Conservation (phyloP, 2,329 filamentous ascomycete genomes). For the Fusarium sp. region DNA sequence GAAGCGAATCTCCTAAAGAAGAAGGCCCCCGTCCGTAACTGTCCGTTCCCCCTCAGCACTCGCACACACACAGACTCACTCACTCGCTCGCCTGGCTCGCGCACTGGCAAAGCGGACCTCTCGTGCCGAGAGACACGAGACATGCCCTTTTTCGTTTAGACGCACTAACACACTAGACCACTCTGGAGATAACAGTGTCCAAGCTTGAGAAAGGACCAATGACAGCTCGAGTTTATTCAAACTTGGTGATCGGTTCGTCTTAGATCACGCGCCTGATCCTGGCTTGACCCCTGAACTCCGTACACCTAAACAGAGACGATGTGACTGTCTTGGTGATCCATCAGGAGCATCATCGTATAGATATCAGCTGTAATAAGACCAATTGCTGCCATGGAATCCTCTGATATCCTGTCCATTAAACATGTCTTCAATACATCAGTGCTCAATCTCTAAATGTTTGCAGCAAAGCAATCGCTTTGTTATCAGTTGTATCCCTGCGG, state of each 20-base stretch:
- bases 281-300: constrained; percentile 15
- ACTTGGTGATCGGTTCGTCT: constrained; percentile 16
- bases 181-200: constrained; percentile 16
- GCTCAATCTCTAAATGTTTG: background rate
- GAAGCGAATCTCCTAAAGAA: constrained; percentile 1
- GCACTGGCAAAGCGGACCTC: constrained; percentile 13
- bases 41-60: background rate
- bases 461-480: background rate
- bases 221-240: background rate
- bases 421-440: background rate
- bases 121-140: constrained; percentile 24
- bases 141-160: constrained; percentile 26
- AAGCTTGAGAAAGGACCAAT: constrained; percentile 4
- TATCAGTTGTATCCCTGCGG: background rate
- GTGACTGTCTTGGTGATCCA: constrained; percentile 12
- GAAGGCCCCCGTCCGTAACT: background rate
- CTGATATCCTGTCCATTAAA: background rate
- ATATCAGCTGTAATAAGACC: background rate
- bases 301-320: constrained; percentile 7
- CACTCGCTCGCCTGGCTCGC: background rate
- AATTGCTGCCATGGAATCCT: background rate
- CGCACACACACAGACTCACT: background rate
- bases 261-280: constrained; percentile 18
- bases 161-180: constrained; percentile 18
- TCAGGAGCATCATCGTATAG: background rate